A percentile compares a stretch with the other conserved stretches of the same genome.
These are phyloP conservation scores for Silene vulgaris DNA, from an alignment of 179 eudicot genomes.

Conservation along the genomic window DNA sequence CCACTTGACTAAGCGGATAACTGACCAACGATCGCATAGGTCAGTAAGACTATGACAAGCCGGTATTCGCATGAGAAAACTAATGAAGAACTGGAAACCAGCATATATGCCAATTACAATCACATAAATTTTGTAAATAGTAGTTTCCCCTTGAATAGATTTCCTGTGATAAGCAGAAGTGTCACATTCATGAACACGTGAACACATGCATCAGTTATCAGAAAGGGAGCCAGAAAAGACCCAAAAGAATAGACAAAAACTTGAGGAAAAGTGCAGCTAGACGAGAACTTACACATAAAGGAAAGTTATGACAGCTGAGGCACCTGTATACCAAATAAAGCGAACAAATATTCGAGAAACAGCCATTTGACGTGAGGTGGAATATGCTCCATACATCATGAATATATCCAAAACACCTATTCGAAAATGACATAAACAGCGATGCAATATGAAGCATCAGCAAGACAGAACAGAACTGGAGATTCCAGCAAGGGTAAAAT, in stretches of 20 bases:
- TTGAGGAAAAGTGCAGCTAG: slow-evolving; percentile 10
- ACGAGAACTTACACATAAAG: slow-evolving; percentile 70
- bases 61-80: slow-evolving; percentile 82
- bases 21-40: slow-evolving; percentile 68
- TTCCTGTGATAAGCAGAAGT: slow-evolving; percentile 47
- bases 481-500: not conserved
- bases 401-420: slow-evolving; percentile 81
- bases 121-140: slow-evolving; percentile 59
- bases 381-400: slow-evolving; percentile 96
- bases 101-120: slow-evolving; percentile 74
- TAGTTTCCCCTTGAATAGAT: slow-evolving; percentile 56
- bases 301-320: slow-evolving; percentile 69
- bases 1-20: slow-evolving; percentile 72
- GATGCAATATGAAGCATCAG: slow-evolving; percentile 16
- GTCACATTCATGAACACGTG: not conserved
- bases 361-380: slow-evolving; percentile 69
- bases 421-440: slow-evolving; percentile 10
- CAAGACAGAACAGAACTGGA: not conserved
- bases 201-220: slow-evolving; percentile 8
- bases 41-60: slow-evolving; percentile 67
- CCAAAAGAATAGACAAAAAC: not conserved
- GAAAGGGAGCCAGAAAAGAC: not conserved
- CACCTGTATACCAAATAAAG: slow-evolving; percentile 60
- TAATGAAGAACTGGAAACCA: slow-evolving; percentile 60
- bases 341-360: slow-evolving; percentile 78